These are phyloP conservation scores for Termitomyces eurrhizus DNA, from an alignment of 768 basidiomycete genomes.

Conservation along the genomic window DNA sequence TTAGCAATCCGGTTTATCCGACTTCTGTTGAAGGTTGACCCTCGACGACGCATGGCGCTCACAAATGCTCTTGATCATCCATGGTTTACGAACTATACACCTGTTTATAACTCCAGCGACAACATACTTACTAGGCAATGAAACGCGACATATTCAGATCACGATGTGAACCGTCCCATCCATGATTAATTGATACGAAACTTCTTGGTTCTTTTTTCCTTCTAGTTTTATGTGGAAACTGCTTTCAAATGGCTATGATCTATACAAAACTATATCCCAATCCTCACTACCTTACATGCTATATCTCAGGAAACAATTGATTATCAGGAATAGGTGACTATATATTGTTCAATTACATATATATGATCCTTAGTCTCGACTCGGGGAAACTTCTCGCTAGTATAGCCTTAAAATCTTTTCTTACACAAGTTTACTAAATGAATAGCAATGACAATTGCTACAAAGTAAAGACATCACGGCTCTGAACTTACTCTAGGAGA, in stretches of 20 bases:
- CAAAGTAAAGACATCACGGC: neutral
- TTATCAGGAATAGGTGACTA: neutral
- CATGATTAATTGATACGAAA: neutral
- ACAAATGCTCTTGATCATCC: conserved; percentile 63
- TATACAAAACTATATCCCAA: neutral
- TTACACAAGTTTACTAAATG: neutral
- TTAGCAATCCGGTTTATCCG: conserved; percentile 62
- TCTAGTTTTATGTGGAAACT: neutral
- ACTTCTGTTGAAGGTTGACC: conserved; percentile 60
- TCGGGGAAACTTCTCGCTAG: neutral
- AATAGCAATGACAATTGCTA: neutral
- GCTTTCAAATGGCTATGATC: neutral
- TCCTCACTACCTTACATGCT: neutral
- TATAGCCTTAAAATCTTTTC: neutral
- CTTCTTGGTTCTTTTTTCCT: neutral
- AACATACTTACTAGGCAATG: neutral
- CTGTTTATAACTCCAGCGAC: conserved; percentile 18
- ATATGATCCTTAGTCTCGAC: neutral
- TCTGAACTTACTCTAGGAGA: neutral
- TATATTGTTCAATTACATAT: neutral
- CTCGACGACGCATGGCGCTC: conserved; percentile 65
- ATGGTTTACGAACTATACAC: conserved; percentile 56
- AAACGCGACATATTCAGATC: conserved; percentile 11
- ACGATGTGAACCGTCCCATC: conserved; percentile 18
- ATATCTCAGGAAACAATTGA: neutral